Evolutionary conservation across 1,284 basidiomycete species (phyloP).

Genomic region (Rugosomyces carneus): DNA sequence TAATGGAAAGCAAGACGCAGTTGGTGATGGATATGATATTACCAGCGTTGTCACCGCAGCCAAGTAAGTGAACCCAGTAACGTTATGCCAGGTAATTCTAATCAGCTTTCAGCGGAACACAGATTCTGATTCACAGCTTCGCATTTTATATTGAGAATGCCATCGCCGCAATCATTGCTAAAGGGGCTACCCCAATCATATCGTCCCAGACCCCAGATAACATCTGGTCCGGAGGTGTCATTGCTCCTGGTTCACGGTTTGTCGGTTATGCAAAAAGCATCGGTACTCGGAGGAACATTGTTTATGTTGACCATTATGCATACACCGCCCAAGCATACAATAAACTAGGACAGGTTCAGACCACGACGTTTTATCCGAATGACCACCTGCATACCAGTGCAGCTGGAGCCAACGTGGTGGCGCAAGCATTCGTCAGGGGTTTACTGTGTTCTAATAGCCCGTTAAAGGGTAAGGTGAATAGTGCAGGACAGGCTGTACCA

Average conservation of each 20-base stretch:
- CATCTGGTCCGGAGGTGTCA: slow-evolving; percentile 32
- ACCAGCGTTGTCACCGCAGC: slow-evolving; percentile 19
- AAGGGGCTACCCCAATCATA: slow-evolving; percentile 41
- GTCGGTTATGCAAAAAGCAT: slow-evolving; percentile 38
- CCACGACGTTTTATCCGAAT: slow-evolving; percentile 37
- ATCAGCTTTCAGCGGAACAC: slow-evolving; percentile 23
- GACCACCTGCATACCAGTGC: slow-evolving; percentile 44
- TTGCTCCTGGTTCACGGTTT: slow-evolving; percentile 35
- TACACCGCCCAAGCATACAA: slow-evolving; percentile 38
- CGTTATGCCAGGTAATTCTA: neutral
- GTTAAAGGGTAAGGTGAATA: slow-evolving; percentile 28
- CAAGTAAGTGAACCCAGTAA: slow-evolving; percentile 10
- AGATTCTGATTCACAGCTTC: slow-evolving; percentile 33
- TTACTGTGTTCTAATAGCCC: slow-evolving; percentile 29
- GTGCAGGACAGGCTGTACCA: slow-evolving; percentile 26
- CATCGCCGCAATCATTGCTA: slow-evolving; percentile 34
- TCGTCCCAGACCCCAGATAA: slow-evolving; percentile 46
- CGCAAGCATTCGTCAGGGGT: slow-evolving; percentile 37
- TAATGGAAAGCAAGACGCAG: slow-evolving; percentile 22
- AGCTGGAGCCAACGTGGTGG: slow-evolving; percentile 37
- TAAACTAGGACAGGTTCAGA: slow-evolving; percentile 34
- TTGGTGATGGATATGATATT: slow-evolving; percentile 23
- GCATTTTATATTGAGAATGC: slow-evolving; percentile 39
- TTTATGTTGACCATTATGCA: slow-evolving; percentile 42
- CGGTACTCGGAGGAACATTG: slow-evolving; percentile 32